Conservation (phyloP, 208 protist species). For the Dictyostelium gargantuum region DNA sequence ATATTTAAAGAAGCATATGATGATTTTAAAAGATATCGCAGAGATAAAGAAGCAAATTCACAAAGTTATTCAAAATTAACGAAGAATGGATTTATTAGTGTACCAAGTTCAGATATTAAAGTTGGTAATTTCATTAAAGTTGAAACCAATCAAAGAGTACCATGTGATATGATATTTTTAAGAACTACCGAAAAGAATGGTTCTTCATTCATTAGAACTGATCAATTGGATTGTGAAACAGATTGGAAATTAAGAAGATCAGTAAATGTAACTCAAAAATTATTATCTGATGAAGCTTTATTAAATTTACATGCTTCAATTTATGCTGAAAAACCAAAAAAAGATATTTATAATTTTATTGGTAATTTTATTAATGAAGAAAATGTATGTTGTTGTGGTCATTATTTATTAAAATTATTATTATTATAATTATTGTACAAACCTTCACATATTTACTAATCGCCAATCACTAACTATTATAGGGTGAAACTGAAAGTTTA, state of each 20-base stretch:
- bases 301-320: conserved; percentile 7
- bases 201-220: conserved; percentile 96
- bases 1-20: conserved; percentile 94
- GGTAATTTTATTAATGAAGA: conserved; percentile 86
- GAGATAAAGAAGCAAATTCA: conserved; percentile 86
- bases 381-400: neutral
- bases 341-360: conserved; percentile 97
- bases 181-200: conserved; percentile 94
- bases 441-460: no score
- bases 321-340: conserved; percentile 85
- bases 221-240: conserved; percentile 99
- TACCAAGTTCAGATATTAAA: conserved; percentile 89
- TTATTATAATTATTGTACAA: no score
- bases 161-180: conserved; percentile 96
- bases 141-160: conserved; percentile 93
- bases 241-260: conserved; percentile 96
- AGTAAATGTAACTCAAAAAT: conserved; percentile 77
- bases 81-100: conserved; percentile 76
- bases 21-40: conserved; percentile 92
- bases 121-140: conserved; percentile 95
- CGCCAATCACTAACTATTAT: no score
- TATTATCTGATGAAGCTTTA: conserved; percentile 61
- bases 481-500: conserved; percentile 86
- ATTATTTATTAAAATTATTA: neutral
- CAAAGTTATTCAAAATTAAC: conserved; percentile 60